A percentile compares a stretch with the other conserved stretches of the same genome.
Conservation (phyloP, 2,329 filamentous ascomycete genomes). For the Chaetomiaceae sp. region DNA sequence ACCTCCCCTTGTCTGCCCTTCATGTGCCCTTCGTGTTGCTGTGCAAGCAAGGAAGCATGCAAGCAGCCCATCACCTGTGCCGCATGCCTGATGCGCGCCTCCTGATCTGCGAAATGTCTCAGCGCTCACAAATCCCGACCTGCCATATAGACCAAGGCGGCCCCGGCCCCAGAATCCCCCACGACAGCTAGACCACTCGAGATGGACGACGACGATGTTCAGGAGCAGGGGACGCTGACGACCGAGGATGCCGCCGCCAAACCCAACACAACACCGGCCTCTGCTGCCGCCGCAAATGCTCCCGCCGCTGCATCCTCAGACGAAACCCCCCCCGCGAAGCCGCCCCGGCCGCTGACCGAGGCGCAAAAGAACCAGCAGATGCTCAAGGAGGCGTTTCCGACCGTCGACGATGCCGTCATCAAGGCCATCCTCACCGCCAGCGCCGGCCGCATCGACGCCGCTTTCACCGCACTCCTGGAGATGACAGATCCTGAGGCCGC, state of each 20-base stretch:
- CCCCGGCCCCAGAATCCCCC: constrained; percentile 54
- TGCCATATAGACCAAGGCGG: constrained; percentile 46
- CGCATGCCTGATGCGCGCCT: background rate
- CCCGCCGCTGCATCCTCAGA: constrained; percentile 30
- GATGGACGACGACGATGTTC: constrained; percentile 65
- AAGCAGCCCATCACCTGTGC: too few relatives aligned
- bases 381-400: constrained; percentile 88
- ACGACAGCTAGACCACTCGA: constrained; percentile 62
- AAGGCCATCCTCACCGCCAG: constrained; percentile 86
- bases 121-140: constrained; percentile 7
- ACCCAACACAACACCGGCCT: constrained; percentile 22
- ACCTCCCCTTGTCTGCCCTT: background rate
- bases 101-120: constrained; percentile 11
- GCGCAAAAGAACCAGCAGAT: constrained; percentile 82
- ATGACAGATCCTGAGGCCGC: constrained; percentile 75
- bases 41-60: too few relatives aligned
- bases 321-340: constrained; percentile 65
- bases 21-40: too few relatives aligned
- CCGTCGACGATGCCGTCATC: constrained; percentile 72
- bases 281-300: constrained; percentile 30
- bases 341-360: constrained; percentile 75
- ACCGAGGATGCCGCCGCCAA: constrained; percentile 37
- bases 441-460: constrained; percentile 80
- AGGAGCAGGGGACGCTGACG: constrained; percentile 50
- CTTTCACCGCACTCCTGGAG: constrained; percentile 87